Evolutionary conservation across 768 basidiomycete genomes (phyloP).

Genomic region (Pluteus cervinus): DNA sequence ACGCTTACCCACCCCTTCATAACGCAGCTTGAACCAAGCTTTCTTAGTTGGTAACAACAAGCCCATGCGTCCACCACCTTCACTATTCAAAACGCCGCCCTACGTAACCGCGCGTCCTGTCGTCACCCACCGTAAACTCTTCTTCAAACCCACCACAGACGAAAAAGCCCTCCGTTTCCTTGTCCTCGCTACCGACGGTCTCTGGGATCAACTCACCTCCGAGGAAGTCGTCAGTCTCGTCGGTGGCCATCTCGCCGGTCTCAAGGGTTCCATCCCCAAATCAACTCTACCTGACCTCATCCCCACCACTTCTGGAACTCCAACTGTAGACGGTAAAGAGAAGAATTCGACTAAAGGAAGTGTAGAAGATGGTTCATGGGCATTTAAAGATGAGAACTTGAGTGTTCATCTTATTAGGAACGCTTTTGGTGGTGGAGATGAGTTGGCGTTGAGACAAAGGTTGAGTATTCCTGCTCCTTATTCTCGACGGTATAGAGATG

Average conservation of each 20-base stretch:
- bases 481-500: constrained; percentile 76
- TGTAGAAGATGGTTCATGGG: constrained; percentile 57
- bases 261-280: constrained; percentile 61
- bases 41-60: constrained; percentile 61
- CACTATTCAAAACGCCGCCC: constrained; percentile 79
- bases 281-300: constrained; percentile 48
- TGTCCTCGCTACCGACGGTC: constrained; percentile 84
- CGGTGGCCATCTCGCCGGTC: constrained; percentile 70
- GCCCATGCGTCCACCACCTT: constrained; percentile 52
- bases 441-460: constrained; percentile 44
- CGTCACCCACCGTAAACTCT: constrained; percentile 69
- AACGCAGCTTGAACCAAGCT: constrained; percentile 44
- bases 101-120: constrained; percentile 86
- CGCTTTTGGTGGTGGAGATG: constrained; percentile 84
- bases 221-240: constrained; percentile 86
- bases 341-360: constrained; percentile 29
- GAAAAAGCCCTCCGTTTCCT: constrained; percentile 59
- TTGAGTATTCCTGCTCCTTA: constrained; percentile 82
- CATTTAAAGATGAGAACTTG: constrained; percentile 74
- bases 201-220: constrained; percentile 66
- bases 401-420: constrained; percentile 85
- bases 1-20: constrained; percentile 3
- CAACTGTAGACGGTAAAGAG: constrained; percentile 61
- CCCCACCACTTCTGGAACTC: constrained; percentile 46
- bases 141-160: constrained; percentile 29